A percentile compares a stretch with the other conserved stretches of the same genome.
phyloP scores from a whole-genome alignment of 495 filamentous ascomycete species.

The Jackrogersella multiformis region DNA sequence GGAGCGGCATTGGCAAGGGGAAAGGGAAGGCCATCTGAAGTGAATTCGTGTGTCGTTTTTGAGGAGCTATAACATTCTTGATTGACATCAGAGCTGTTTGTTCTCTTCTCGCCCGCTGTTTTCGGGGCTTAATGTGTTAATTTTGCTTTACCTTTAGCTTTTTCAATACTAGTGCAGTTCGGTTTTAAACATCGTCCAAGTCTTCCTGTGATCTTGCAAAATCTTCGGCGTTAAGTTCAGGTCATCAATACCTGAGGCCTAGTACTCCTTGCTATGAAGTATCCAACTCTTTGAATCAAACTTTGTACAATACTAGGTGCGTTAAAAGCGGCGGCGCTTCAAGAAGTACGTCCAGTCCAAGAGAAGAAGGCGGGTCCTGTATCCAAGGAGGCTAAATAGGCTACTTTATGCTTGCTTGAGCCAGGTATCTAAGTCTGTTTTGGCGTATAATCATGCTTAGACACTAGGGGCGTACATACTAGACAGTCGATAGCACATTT shows the following conservation, averaged over 20 bases:
- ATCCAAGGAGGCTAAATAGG: too few species aligned
- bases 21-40: constrained; percentile 57
- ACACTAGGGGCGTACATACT: not conserved
- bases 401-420: too few species aligned
- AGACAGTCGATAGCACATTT: too few species aligned
- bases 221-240: too few species aligned
- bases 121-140: constrained; percentile 16
- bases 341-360: too few species aligned
- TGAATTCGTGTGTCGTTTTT: constrained; percentile 1
- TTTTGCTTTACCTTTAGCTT: not conserved
- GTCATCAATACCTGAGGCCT: too few species aligned
- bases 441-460: not conserved
- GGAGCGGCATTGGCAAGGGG: constrained; percentile 52
- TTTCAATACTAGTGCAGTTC: not conserved
- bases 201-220: too few species aligned
- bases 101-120: constrained; percentile 16
- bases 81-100: constrained; percentile 6
- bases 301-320: too few species aligned
- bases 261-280: not conserved
- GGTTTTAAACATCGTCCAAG: not conserved
- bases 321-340: too few species aligned
- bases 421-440: too few species aligned
- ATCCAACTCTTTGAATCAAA: too few species aligned
- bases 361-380: too few species aligned
- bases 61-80: constrained; percentile 10